Base-by-base conservation (phyloP, 1,284 basidiomycete species). In the Tilletia walkeri region DNA sequence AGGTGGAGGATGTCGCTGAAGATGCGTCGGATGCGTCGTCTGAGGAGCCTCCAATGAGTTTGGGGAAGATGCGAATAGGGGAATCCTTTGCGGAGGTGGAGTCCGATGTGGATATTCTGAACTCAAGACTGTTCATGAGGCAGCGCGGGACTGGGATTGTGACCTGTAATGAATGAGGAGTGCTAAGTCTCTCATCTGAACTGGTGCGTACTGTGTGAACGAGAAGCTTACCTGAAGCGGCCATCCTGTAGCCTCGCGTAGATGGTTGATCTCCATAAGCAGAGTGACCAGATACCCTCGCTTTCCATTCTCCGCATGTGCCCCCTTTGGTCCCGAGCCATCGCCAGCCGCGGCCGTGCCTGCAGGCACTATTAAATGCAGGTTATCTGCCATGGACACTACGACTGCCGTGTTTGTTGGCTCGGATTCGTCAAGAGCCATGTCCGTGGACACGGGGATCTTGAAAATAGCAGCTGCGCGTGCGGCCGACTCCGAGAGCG, bases 81-180 rank as follows among this genome's bases (percentile, higher is more conserved):
- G 59, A 38, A 9, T 63, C 59, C 34, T 41, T 63, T 4, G 59
- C 36, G 3, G 59, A 63, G 59, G n/a, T 20, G 18, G 30, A 34
- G 38, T 63, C 59, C 34, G 59, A 63, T 4, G 34, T 36, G 6
- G 59, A 63, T 34, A 63, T 63, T 34, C 59, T 34, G 34, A 63
- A 63, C 6, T 63, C 59, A 4, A 63, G 20, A 16, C 36, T 63
- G n/a, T 63, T 63, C 59, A 63, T 63, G 14, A 63, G 59, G 34
- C 34, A 63, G 9, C 59, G 59, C n/a, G 59, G 59, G 12, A 63
- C 59, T 12, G 59, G 59, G 18, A 63, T 16, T 3, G 59, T 63
- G 59, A 63, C 59, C 59, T 63, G 38, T 14, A 30, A 24, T 53
- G 50, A 18, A 16, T 24, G 18, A 53, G 20, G 16, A 24, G 20